A percentile compares a stretch with the other conserved stretches of the same genome.
Conservation (phyloP, 176 grass and related monocot species). For the Phoenix dactylifera region DNA sequence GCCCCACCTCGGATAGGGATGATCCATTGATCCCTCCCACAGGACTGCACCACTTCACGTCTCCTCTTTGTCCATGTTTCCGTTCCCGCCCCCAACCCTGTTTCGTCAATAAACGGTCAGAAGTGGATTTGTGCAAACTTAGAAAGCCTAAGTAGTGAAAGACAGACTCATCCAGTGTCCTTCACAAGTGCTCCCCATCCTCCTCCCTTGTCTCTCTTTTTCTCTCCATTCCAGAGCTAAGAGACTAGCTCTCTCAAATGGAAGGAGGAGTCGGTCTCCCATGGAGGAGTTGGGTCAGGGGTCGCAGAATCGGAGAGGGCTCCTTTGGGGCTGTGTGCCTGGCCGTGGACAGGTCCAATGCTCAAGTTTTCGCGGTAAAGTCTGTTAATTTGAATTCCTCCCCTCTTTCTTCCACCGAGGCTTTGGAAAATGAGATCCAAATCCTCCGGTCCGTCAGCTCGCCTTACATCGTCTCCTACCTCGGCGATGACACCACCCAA, state of each 20-base stretch:
- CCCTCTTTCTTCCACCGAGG: constrained; percentile 24
- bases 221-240: not conserved
- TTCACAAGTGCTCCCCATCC: not conserved
- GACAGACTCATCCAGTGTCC: not conserved
- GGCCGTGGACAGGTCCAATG: constrained; percentile 37
- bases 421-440: constrained; percentile 73
- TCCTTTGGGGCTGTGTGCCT: constrained; percentile 65
- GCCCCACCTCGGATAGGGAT: no score
- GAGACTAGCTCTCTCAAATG: no score
- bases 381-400: constrained; percentile 33
- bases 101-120: no score
- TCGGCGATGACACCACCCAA: constrained; percentile 40
- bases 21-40: no score
- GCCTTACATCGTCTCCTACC: constrained; percentile 62
- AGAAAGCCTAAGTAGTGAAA: no score
- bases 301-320: constrained; percentile 64
- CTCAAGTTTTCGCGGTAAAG: constrained; percentile 68
- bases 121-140: no score
- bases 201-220: no score
- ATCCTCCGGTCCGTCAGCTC: constrained; percentile 55
- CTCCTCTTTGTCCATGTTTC: no score
- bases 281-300: constrained; percentile 40
- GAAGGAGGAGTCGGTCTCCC: no score
- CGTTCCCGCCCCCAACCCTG: no score
- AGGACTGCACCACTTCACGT: no score